Evolutionary conservation across 2,329 filamentous ascomycete genomes (phyloP).

Genomic region (Chrysosphaeria jannelii): DNA sequence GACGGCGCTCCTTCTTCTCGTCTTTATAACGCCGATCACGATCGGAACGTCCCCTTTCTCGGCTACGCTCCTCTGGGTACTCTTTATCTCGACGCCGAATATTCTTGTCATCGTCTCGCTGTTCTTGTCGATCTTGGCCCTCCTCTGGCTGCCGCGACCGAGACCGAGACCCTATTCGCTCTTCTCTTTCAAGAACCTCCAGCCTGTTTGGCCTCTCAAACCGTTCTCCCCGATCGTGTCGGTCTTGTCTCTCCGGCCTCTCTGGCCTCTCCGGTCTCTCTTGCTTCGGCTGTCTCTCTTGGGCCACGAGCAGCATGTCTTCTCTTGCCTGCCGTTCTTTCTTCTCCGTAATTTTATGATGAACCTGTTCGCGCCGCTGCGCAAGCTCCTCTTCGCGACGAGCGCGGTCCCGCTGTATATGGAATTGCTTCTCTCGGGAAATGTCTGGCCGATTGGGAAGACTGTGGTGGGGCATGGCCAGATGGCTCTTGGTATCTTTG

Average conservation of each 20-base stretch:
- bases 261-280: slow-evolving; percentile 4
- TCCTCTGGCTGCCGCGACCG: slow-evolving; percentile 9
- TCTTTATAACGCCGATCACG: too few species aligned
- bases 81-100: too few species aligned
- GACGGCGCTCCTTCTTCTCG: too few species aligned
- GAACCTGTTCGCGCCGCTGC: not conserved
- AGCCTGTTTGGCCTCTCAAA: not conserved
- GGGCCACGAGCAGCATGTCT: not conserved
- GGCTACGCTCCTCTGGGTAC: slow-evolving; percentile 1
- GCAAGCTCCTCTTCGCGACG: not conserved
- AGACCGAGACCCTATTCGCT: slow-evolving; percentile 1
- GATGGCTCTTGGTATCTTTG: slow-evolving; percentile 14
- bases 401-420: not conserved
- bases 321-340: not conserved
- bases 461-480: slow-evolving; percentile 6
- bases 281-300: too few species aligned
- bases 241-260: slow-evolving; percentile 5
- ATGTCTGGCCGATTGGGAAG: slow-evolving; percentile 8
- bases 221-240: slow-evolving; percentile 1
- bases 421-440: slow-evolving; percentile 4
- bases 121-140: slow-evolving; percentile 6
- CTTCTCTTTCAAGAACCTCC: not conserved
- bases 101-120: too few species aligned
- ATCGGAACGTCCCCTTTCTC: slow-evolving; percentile 7
- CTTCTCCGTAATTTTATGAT: not conserved